These are phyloP conservation scores for Heterobasidion annosum DNA, from an alignment of 1,284 basidiomycete genomes.

Conservation along the genomic window DNA sequence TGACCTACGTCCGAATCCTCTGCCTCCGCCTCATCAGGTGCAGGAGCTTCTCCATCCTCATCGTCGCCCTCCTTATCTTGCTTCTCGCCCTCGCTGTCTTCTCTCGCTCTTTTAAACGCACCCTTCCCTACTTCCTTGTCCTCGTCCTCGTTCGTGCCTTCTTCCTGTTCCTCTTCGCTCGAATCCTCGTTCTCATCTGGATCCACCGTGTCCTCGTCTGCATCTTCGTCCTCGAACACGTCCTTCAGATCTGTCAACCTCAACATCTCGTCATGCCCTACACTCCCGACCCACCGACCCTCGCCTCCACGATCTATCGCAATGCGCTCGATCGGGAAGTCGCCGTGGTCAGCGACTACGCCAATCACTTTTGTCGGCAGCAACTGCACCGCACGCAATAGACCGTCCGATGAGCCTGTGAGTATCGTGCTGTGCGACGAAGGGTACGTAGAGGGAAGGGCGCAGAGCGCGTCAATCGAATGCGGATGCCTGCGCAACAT, in stretches of 20 bases:
- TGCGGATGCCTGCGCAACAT: slow-evolving; percentile 60
- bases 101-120: slow-evolving; percentile 29
- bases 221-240: slow-evolving; percentile 48
- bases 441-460: slow-evolving; percentile 58
- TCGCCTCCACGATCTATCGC: slow-evolving; percentile 45
- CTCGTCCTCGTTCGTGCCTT: slow-evolving; percentile 9
- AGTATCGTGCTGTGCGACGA: slow-evolving; percentile 70
- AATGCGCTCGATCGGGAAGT: slow-evolving; percentile 87
- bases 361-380: slow-evolving; percentile 88
- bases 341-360: slow-evolving; percentile 84
- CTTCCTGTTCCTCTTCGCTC: slow-evolving; percentile 12
- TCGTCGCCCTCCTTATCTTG: slow-evolving; percentile 17
- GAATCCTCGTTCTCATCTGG: slow-evolving; percentile 26
- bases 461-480: slow-evolving; percentile 78
- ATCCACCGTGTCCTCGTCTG: slow-evolving; percentile 37
- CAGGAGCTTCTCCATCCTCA: slow-evolving; percentile 14
- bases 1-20: slow-evolving; percentile 26
- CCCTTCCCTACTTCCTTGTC: slow-evolving; percentile 29
- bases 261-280: slow-evolving; percentile 84
- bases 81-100: slow-evolving; percentile 24
- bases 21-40: slow-evolving; percentile 15
- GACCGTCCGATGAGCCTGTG: slow-evolving; percentile 90
- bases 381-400: slow-evolving; percentile 84
- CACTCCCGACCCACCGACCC: slow-evolving; percentile 82
- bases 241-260: slow-evolving; percentile 77